Evolutionary conservation across 139 green algal genomes (phyloP), one percentile per base, ranked within the genome.

Genomic region (Eudorina sp.): DNA sequence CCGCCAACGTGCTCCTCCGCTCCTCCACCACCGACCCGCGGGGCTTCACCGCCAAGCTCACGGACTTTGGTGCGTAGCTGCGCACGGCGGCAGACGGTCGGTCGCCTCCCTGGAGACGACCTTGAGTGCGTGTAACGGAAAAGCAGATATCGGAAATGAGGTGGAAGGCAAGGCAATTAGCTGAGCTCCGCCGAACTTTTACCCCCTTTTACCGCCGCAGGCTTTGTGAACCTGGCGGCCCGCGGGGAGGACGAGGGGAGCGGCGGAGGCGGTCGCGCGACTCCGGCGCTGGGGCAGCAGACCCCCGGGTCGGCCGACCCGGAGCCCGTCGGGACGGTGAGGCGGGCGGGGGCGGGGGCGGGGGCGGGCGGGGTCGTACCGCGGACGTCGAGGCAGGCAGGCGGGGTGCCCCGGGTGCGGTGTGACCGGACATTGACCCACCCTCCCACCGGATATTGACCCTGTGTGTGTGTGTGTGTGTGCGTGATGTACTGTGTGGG

Each of bases 1-100:
- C 62, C 62, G 62, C 62, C 62, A 72, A 72, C 29, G 62, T 72
- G 62, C 29, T 72, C 29, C 62, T 72, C 29, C 62, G 62, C 62
- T 72, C 62, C 62, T 72, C 62, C 62, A n/a, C 62, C n/a, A 66
- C 55, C 55, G 62, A 72, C 62, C 62, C 62, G n/a, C 62, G 62
- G n/a, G 62, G 62, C 62, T 72, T 72, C 62, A 72, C 62, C 29
- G 62, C 62, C 62, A 72, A 72, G 62, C 62, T 72, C 29, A 41
- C 62, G 7, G 62, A 72, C 62, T 72, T 72, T 25, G 62, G 62
- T 72, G 62, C 4, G 62, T 43, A 31, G 48, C 48, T 13, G 11
- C n/a, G 51, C 16, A 58, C 13, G 51, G 51, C 16, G 51, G 51
- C 13, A 16, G 51, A 16, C 13, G 51, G 51, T 58, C n/a, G 51